Conservation (phyloP, 129 eudicot genomes). For the Lactuca sativa region DNA sequence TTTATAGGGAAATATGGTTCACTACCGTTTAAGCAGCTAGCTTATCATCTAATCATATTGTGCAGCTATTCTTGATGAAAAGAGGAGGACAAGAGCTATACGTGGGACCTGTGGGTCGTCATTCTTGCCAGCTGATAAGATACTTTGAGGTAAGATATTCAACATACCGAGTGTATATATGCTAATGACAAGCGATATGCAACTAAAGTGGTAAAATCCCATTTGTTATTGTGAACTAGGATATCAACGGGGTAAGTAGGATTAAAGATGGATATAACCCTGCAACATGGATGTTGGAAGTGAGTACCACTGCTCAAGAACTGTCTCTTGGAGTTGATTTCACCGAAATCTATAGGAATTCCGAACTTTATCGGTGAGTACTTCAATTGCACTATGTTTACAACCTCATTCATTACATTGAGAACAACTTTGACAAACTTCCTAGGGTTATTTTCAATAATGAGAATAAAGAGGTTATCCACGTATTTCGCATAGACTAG, state of each 20-base stretch:
- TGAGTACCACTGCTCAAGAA: conserved; percentile 51
- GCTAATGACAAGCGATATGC: neutral
- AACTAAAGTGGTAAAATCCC: neutral
- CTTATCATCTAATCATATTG: neutral
- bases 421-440: neutral
- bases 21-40: neutral
- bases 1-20: neutral
- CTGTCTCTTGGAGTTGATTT: conserved; percentile 49
- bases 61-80: conserved; percentile 80
- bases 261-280: conserved; percentile 67
- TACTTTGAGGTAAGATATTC: conserved; percentile 60
- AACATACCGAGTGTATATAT: neutral
- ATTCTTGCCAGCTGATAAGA: conserved; percentile 61
- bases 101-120: conserved; percentile 78
- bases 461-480: too few relatives aligned
- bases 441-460: too few relatives aligned
- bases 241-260: conserved; percentile 43
- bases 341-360: conserved; percentile 50
- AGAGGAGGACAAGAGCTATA: conserved; percentile 79
- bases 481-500: neutral
- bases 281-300: conserved; percentile 77
- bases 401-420: neutral
- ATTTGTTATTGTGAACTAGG: conserved; percentile 24
- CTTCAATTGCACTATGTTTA: neutral
- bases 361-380: conserved; percentile 47